A percentile compares a stretch with the other conserved stretches of the same genome.
phyloP scores from a whole-genome alignment of 2,329 filamentous ascomycete species.

The Graphium sp. region DNA sequence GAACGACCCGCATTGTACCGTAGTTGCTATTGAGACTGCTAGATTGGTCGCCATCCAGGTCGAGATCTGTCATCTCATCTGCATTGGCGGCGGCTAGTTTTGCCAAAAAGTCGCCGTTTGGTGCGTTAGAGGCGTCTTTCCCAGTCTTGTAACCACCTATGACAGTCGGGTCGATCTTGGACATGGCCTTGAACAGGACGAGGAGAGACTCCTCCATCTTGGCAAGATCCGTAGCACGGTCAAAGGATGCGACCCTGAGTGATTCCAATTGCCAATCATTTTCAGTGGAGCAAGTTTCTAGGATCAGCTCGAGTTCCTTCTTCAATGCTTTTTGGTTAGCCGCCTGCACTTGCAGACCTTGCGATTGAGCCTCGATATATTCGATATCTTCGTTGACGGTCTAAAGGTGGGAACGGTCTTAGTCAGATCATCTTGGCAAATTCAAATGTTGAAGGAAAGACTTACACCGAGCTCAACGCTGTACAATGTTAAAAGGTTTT shows the following conservation, averaged over 20 bases:
- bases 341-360: constrained; percentile 91
- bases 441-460: constrained; percentile 7
- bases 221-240: constrained; percentile 51
- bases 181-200: constrained; percentile 78
- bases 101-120: constrained; percentile 16
- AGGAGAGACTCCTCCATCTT: constrained; percentile 65
- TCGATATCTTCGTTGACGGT: constrained; percentile 91
- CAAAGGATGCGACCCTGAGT: constrained; percentile 56
- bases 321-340: constrained; percentile 92
- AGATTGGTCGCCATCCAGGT: constrained; percentile 17
- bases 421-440: no score
- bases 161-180: constrained; percentile 77
- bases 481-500: constrained; percentile 86
- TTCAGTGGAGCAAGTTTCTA: constrained; percentile 83
- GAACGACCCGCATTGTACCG: constrained; percentile 82
- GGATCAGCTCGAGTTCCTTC: constrained; percentile 73
- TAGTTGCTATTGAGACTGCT: constrained; percentile 52
- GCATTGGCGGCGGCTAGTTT: constrained; percentile 4
- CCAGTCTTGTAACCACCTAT: constrained; percentile 31
- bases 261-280: constrained; percentile 49
- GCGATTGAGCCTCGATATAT: constrained; percentile 92
- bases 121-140: constrained; percentile 30
- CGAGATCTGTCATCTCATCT: no score
- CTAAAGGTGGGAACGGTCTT: no score
- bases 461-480: constrained; percentile 82